phyloP scores from a whole-genome alignment of 2,329 filamentous ascomycete species.

The Talaromyces sp. region DNA sequence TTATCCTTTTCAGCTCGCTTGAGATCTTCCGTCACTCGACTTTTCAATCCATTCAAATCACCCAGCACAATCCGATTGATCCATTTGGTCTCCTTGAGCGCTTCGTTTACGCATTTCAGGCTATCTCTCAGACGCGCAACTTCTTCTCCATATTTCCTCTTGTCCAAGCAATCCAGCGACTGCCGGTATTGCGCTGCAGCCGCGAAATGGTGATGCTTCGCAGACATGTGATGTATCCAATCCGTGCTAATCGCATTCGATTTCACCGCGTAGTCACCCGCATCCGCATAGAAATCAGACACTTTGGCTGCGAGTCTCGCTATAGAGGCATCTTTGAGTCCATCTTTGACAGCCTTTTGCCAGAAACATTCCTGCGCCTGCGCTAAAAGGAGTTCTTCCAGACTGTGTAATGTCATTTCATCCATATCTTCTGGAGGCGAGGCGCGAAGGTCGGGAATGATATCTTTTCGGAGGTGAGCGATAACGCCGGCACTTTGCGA shows the following conservation, averaged over 20 bases:
- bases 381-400: conserved; percentile 80
- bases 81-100: conserved; percentile 77
- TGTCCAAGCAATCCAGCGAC: conserved; percentile 87
- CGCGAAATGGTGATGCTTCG: conserved; percentile 96
- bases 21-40: conserved; percentile 76
- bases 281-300: conserved; percentile 82
- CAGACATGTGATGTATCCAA: conserved; percentile 97
- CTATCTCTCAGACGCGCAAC: conserved; percentile 82
- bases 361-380: conserved; percentile 98
- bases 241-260: conserved; percentile 86
- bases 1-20: conserved; percentile 95
- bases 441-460: conserved; percentile 78
- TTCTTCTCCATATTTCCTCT: conserved; percentile 92
- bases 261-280: conserved; percentile 80
- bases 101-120: conserved; percentile 77
- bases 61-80: conserved; percentile 77
- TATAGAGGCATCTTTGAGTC: conserved; percentile 86
- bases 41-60: conserved; percentile 80
- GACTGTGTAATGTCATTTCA: conserved; percentile 73
- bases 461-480: conserved; percentile 67
- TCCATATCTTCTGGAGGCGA: conserved; percentile 96
- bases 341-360: conserved; percentile 94
- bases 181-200: conserved; percentile 91
- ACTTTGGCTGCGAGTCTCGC: conserved; percentile 87
- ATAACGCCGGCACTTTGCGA: conserved; percentile 83